These are phyloP conservation scores for Vaccinium macrocarpon DNA, from an alignment of 148 eudicot genomes.

Conservation along the genomic window DNA sequence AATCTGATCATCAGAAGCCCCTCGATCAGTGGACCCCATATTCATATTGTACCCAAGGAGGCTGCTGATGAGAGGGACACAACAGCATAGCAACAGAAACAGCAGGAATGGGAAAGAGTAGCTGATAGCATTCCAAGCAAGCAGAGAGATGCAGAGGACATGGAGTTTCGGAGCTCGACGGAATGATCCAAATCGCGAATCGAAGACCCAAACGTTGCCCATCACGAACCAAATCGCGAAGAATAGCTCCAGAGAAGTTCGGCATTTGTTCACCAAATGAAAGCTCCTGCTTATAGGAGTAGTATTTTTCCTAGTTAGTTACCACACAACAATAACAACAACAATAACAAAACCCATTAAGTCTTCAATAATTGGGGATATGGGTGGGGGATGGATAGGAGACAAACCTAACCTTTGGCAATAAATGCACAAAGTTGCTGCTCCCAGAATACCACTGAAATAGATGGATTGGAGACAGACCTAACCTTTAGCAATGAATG, in stretches of 20 bases:
- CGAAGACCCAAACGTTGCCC: slow-evolving; percentile 94
- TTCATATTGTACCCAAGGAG: slow-evolving; percentile 79
- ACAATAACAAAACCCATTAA: too few relatives aligned
- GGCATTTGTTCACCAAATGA: slow-evolving; percentile 52
- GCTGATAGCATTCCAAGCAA: slow-evolving; percentile 75
- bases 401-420: too few relatives aligned
- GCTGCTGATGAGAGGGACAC: slow-evolving; percentile 69
- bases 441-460: too few relatives aligned
- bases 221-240: slow-evolving; percentile 96
- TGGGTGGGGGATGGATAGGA: too few relatives aligned
- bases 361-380: too few relatives aligned
- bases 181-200: slow-evolving; percentile 60
- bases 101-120: slow-evolving; percentile 86
- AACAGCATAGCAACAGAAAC: slow-evolving; percentile 71
- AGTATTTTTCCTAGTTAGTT: neutral
- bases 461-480: too few relatives aligned
- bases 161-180: slow-evolving; percentile 70
- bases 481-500: too few relatives aligned
- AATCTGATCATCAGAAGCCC: slow-evolving; percentile 82
- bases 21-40: slow-evolving; percentile 56
- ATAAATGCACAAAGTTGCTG: too few relatives aligned
- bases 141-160: slow-evolving; percentile 58
- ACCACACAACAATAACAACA: too few relatives aligned
- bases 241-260: slow-evolving; percentile 66
- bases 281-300: slow-evolving; percentile 27